Evolutionary conservation across 768 basidiomycete genomes (phyloP).

Genomic region (Dioszegia crocea): DNA sequence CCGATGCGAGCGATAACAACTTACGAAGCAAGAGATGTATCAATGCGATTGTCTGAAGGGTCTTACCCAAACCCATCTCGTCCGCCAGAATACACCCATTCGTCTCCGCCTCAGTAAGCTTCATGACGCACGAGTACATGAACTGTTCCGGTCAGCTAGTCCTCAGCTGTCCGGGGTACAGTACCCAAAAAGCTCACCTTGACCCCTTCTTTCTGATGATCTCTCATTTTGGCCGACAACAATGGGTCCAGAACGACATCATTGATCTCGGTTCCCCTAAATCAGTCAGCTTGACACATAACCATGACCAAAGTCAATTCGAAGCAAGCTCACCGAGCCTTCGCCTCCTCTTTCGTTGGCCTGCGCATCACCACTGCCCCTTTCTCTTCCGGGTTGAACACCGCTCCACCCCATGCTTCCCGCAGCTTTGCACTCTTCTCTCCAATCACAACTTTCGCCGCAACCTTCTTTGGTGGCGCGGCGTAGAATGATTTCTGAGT

Average conservation of each 20-base stretch:
- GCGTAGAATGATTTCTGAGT: slow-evolving; percentile 34
- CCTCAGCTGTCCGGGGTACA: not conserved
- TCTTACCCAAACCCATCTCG: slow-evolving; percentile 99
- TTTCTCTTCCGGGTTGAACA: slow-evolving; percentile 68
- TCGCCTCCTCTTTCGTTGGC: slow-evolving; percentile 65
- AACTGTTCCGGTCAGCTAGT: slow-evolving; percentile 58
- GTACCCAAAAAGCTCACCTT: slow-evolving; percentile 31
- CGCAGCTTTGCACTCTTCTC: slow-evolving; percentile 25
- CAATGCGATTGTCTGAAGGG: slow-evolving; percentile 78
- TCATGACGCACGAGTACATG: slow-evolving; percentile 95
- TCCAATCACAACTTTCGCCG: slow-evolving; percentile 22
- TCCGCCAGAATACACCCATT: slow-evolving; percentile 95
- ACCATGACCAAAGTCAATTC: not conserved
- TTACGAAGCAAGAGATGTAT: slow-evolving; percentile 87
- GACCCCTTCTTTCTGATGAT: slow-evolving; percentile 82
- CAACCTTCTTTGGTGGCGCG: slow-evolving; percentile 14
- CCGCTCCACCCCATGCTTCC: slow-evolving; percentile 28
- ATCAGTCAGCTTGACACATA: not conserved
- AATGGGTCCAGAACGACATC: slow-evolving; percentile 85
- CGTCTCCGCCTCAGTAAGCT: slow-evolving; percentile 77
- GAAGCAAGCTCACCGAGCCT: slow-evolving; percentile 51
- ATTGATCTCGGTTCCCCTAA: slow-evolving; percentile 50
- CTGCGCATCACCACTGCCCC: slow-evolving; percentile 82
- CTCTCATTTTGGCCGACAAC: slow-evolving; percentile 68
- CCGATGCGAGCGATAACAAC: slow-evolving; percentile 37